These are phyloP conservation scores for Nothophaeocryptopus gaeumannii DNA, from an alignment of 2,329 filamentous ascomycete species.

Conservation along the genomic window DNA sequence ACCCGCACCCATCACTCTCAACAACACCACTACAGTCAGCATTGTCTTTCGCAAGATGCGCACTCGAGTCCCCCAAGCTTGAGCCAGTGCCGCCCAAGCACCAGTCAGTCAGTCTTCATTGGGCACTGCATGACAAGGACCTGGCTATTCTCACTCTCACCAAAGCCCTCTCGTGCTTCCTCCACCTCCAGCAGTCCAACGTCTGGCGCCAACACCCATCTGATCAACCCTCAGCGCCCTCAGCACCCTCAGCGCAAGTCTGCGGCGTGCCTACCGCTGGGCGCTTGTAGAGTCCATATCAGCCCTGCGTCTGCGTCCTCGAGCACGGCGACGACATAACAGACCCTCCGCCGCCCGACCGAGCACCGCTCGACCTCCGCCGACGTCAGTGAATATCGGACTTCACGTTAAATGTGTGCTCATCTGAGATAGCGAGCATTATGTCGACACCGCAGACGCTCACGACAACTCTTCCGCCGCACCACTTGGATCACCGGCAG, in stretches of 20 bases:
- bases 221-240: no score
- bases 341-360: no score
- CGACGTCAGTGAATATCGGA: not conserved
- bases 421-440: constrained; percentile 4
- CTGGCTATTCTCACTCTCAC: no score
- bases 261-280: no score
- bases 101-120: not conserved
- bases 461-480: constrained; percentile 32
- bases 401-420: constrained; percentile 7
- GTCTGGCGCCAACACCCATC: no score
- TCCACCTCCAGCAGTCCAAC: no score
- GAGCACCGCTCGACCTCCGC: not conserved
- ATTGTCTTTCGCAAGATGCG: not conserved
- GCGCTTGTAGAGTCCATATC: no score
- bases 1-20: constrained; percentile 1
- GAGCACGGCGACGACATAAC: no score
- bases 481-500: constrained; percentile 33
- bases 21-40: constrained; percentile 4
- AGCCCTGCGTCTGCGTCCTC: no score
- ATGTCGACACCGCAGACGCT: constrained; percentile 35
- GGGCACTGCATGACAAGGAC: no score
- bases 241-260: no score
- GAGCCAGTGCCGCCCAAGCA: not conserved
- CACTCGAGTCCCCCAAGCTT: not conserved
- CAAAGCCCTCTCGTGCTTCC: no score